Base-by-base conservation (phyloP, 106 monocot species). In the Dioscorea dumetorum region DNA sequence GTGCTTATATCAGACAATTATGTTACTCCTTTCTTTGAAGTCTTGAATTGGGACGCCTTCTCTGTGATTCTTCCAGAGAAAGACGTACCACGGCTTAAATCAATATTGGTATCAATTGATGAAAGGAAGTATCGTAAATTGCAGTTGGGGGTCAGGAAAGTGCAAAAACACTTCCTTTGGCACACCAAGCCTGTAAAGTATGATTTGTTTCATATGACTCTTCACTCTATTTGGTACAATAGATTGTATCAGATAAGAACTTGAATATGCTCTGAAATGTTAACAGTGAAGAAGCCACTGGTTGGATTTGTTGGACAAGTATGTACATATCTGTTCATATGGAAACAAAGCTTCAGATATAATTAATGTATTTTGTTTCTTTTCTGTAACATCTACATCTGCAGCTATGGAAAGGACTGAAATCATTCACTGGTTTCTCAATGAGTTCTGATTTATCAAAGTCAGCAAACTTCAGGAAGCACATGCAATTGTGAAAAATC, bases 91-190 rank as follows among this genome's bases (percentile, higher is more conserved):
- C 73, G 75, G 5, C 56, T 97, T 68, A 89, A 91, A 69, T 60
- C 72, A n/a, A 87, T 88, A 50, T 74, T 97, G 18, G 49, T 79
- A 57, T 73, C 70, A 5, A 87, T 91, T 53, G 63, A 88, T 49
- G 64, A 73, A 1, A 74, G 74, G 74, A 57, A 49, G 33, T 97
- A 97, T 70, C 32, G 84, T 21, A 63, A 58, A 12, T 70, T 97
- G 89, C 91, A 89, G 12, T 59, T 35, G 20, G 78, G 77, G 50
- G 82, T 91, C 10, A 76, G 72, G 62, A 86, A 70, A 67, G 20
- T 92, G 48, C 91, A 97, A 84, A 91, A 66, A 59, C 97, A 97
- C 70, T 97, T 97, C 64, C 35, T 92, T 15, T 97, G 91, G 97
- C 86, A 97, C 74, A 21, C 74, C 8, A 89, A 64, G 69, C 97